phyloP scores from a whole-genome alignment of 1,139 yeast genomes.

The Sugiyamaella neomexicana region DNA sequence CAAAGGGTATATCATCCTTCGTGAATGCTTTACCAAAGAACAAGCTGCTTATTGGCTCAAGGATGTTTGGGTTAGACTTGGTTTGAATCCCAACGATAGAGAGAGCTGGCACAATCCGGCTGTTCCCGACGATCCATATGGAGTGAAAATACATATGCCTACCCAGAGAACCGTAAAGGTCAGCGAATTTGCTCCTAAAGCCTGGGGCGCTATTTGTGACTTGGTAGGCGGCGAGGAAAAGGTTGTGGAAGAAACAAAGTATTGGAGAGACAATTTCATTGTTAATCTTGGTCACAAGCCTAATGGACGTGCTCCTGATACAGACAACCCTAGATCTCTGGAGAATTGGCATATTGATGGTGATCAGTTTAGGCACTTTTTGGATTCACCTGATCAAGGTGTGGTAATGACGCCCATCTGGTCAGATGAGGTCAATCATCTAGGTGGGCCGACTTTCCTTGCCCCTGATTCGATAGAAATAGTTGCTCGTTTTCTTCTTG shows the following conservation, averaged over 20 bases:
- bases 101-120: conserved; percentile 15
- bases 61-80: conserved; percentile 20
- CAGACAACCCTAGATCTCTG: conserved; percentile 13
- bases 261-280: conserved; percentile 20
- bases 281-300: conserved; percentile 19
- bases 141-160: conserved; percentile 20
- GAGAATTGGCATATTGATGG: conserved; percentile 22
- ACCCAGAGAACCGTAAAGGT: conserved; percentile 17
- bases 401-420: conserved; percentile 18
- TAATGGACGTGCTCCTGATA: conserved; percentile 1
- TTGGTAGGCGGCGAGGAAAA: conserved; percentile 19
- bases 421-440: conserved; percentile 18
- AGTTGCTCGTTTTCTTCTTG: conserved; percentile 15
- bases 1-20: conserved; percentile 18
- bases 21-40: conserved; percentile 17
- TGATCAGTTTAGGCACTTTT: conserved; percentile 18
- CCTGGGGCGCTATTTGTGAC: conserved; percentile 21
- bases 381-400: conserved; percentile 21
- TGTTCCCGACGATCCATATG: conserved; percentile 16
- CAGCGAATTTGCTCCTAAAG: conserved; percentile 21
- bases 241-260: conserved; percentile 16
- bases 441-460: conserved; percentile 19
- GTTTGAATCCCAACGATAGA: conserved; percentile 19
- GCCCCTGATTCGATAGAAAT: conserved; percentile 20
- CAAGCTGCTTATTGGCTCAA: conserved; percentile 21